phyloP scores from a whole-genome alignment of 495 filamentous ascomycete species.

The Penicillium goetzii region DNA sequence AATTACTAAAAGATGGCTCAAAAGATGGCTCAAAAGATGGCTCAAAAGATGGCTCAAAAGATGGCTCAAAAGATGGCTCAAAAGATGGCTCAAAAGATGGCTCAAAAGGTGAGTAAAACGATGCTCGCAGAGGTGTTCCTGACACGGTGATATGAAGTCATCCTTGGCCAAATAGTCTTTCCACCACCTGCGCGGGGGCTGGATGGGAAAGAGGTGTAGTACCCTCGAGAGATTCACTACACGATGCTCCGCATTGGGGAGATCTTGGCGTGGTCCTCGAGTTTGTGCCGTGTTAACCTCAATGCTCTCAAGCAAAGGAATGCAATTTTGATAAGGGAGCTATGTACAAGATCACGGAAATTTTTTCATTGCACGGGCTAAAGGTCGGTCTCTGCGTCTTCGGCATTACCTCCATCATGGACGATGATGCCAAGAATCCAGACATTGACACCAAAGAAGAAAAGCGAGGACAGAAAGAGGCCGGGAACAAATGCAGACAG shows the following conservation, averaged over 20 bases:
- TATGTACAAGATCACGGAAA: neutral
- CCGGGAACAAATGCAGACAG: constrained; percentile 83
- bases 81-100: neutral
- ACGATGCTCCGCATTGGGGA: neutral
- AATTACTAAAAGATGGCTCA: neutral
- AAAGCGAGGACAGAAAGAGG: constrained; percentile 71
- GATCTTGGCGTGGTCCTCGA: too few relatives aligned
- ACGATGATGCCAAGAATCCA: constrained; percentile 86
- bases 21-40: neutral
- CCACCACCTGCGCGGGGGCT: too few relatives aligned
- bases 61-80: neutral
- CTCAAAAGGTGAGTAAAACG: neutral
- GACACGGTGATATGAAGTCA: too few relatives aligned
- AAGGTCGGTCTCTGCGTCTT: neutral
- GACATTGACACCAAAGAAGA: constrained; percentile 83
- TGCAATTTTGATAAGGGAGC: neutral
- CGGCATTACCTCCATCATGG: constrained; percentile 57
- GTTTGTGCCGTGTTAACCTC: neutral
- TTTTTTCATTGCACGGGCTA: neutral
- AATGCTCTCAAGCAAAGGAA: neutral
- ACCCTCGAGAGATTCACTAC: too few relatives aligned
- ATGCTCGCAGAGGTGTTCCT: too few relatives aligned
- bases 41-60: neutral
- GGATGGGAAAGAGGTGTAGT: too few relatives aligned
- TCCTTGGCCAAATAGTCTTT: too few relatives aligned